These are phyloP conservation scores for Gloeopeniophorella convolvens DNA, from an alignment of 768 basidiomycete species.

Conservation along the genomic window DNA sequence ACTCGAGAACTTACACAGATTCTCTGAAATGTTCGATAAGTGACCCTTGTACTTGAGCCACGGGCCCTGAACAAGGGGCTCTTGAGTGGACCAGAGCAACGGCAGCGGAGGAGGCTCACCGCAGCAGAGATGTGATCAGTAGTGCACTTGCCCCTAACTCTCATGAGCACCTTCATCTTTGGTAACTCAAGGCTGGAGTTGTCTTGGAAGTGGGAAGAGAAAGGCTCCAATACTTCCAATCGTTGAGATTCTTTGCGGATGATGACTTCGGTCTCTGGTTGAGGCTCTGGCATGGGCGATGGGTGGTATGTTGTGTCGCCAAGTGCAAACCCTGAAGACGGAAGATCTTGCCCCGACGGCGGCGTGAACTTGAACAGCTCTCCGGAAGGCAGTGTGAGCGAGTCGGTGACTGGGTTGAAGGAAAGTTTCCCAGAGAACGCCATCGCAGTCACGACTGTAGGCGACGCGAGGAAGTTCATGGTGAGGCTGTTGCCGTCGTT, in stretches of 20 bases:
- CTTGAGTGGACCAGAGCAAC: background rate
- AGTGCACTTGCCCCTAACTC: conserved; percentile 97
- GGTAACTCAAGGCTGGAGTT: conserved; percentile 67
- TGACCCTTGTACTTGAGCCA: conserved; percentile 99
- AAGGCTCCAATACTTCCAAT: conserved; percentile 82
- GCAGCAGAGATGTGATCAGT: conserved; percentile 99
- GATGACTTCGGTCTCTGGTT: conserved; percentile 67
- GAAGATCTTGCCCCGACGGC: conserved; percentile 81
- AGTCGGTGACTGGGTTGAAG: conserved; percentile 89
- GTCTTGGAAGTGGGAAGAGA: conserved; percentile 65
- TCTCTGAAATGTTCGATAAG: conserved; percentile 93
- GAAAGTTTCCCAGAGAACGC: conserved; percentile 89
- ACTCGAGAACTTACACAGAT: conserved; percentile 57
- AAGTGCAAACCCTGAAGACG: conserved; percentile 70
- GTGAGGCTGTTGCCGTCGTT: conserved; percentile 94
- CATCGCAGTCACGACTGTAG: conserved; percentile 96
- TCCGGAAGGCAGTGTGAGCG: conserved; percentile 59
- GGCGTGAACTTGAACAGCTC: conserved; percentile 77
- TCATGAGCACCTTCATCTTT: conserved; percentile 74
- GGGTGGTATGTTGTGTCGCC: conserved; percentile 78
- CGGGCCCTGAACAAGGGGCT: conserved; percentile 54
- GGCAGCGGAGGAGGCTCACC: conserved; percentile 33
- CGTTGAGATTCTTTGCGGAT: conserved; percentile 78
- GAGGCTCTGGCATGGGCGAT: conserved; percentile 60
- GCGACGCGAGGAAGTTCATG: conserved; percentile 98